phyloP scores from a whole-genome alignment of 2,329 filamentous ascomycete species.

The Didymella sp. region DNA sequence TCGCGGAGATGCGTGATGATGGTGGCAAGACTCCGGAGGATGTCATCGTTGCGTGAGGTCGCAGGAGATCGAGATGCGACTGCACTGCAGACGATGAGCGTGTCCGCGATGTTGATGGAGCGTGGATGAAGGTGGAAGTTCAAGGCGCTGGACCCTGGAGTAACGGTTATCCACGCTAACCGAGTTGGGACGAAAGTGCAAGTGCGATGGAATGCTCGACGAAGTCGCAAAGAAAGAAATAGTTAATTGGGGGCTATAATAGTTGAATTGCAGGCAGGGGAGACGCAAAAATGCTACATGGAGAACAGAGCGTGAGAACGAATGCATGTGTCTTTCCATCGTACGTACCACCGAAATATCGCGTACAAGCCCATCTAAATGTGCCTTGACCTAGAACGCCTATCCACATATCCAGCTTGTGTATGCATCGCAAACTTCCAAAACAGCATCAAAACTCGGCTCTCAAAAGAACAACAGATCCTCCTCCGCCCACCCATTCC shows the following conservation, averaged over 20 bases:
- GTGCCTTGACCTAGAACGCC: neutral
- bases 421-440: no score
- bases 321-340: no score
- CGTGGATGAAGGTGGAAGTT: neutral
- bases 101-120: neutral
- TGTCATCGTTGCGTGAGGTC: neutral
- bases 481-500: constrained; percentile 73
- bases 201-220: neutral
- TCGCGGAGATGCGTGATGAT: constrained; percentile 7
- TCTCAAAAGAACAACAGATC: constrained; percentile 76
- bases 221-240: no score
- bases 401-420: neutral
- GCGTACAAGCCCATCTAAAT: neutral
- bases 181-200: neutral
- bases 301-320: no score
- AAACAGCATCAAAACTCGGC: neutral
- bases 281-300: no score
- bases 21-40: neutral
- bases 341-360: no score
- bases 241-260: no score
- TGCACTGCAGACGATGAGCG: neutral
- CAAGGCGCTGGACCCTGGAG: neutral
- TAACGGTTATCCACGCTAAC: neutral
- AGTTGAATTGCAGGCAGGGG: no score
- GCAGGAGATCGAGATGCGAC: neutral